A percentile compares a stretch with the other conserved stretches of the same genome.
phyloP scores from a whole-genome alignment of 1,139 yeast genomes.

The Sugiyamaella grinbergsii region DNA sequence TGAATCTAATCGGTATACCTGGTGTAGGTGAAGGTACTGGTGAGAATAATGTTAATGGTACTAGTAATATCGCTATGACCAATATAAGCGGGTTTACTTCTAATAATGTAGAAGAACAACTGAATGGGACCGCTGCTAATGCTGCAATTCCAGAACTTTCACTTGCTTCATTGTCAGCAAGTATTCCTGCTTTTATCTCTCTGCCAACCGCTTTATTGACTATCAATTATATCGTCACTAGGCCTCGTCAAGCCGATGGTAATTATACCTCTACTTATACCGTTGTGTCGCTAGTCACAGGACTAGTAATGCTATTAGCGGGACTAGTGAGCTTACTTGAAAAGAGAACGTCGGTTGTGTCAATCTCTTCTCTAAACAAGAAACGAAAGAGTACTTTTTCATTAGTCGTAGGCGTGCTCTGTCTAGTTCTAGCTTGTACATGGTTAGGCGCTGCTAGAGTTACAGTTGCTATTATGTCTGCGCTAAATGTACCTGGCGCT shows the following conservation, averaged over 20 bases:
- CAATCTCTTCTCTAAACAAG: background rate
- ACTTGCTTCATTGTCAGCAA: conserved; percentile 32
- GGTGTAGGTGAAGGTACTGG: conserved; percentile 18
- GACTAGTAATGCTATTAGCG: conserved; percentile 32
- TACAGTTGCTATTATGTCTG: conserved; percentile 32
- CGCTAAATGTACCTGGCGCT: conserved; percentile 30
- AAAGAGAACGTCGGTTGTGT: conserved; percentile 8
- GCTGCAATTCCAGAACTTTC: conserved; percentile 11
- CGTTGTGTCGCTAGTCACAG: conserved; percentile 32
- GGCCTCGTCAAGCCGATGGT: conserved; percentile 21
- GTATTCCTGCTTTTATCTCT: conserved; percentile 42
- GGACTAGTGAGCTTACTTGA: conserved; percentile 35
- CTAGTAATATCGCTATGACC: background rate
- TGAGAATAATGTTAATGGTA: conserved; percentile 3
- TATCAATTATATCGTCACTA: conserved; percentile 30
- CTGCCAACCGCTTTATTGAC: conserved; percentile 44
- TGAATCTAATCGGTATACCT: conserved; percentile 14
- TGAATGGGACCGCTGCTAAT: background rate
- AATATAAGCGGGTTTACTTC: background rate
- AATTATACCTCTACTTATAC: conserved; percentile 23
- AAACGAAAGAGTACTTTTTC: conserved; percentile 26
- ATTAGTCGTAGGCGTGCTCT: conserved; percentile 29
- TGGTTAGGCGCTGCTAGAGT: conserved; percentile 33
- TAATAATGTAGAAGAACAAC: background rate
- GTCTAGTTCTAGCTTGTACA: conserved; percentile 31